Evolutionary conservation across 129 eudicot genomes (phyloP), one percentile per base, ranked within the genome.

Genomic region (Centrapalus pauciflorus): DNA sequence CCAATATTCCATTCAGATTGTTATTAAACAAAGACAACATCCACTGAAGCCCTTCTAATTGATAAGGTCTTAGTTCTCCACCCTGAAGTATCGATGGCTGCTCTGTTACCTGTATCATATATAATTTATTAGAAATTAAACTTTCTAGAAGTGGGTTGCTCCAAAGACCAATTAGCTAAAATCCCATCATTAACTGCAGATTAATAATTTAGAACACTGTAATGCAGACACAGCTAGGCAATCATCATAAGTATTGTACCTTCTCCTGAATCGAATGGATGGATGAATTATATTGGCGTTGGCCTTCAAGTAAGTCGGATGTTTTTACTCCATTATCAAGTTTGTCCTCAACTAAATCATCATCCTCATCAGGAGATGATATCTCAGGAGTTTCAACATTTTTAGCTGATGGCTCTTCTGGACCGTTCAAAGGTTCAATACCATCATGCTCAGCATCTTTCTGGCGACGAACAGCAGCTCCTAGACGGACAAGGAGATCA

Each of bases 401-500:
- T 33, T 80, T 70, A 70, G 73, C 78, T 34, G 85, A 62, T 49
- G 79, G 62, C 77, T 71, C 70, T 48, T 72, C 89, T 40, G 96
- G 81, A 64, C 75, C 88, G 59, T 78, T 77, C 65, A 85, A 61
- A 56, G 96, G 85, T 52, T 93, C 99, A 61, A 89, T 82, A 60
- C 95, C 90, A 55, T 83, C 95, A 80, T 82, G 81, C 41, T 81
- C 90, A 19, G 97, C 88, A 69, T 94, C 97, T 82, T 89, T 94
- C 75, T 94, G 95, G 16, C 99, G 95, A 75, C 86, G 90, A 58
- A 94, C 99, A 71, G 99, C 99, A 78, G 99, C 99, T 64, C 99
- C 99, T 76, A 94, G 74, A 66, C 95, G 85, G 61, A 82, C 99
- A 60, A 94, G 87, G 32, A 94, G 97, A 45, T 94, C 97, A 55